phyloP scores from a whole-genome alignment of 2,329 filamentous ascomycete species.

The Lasiodiplodia gonubiensis region DNA sequence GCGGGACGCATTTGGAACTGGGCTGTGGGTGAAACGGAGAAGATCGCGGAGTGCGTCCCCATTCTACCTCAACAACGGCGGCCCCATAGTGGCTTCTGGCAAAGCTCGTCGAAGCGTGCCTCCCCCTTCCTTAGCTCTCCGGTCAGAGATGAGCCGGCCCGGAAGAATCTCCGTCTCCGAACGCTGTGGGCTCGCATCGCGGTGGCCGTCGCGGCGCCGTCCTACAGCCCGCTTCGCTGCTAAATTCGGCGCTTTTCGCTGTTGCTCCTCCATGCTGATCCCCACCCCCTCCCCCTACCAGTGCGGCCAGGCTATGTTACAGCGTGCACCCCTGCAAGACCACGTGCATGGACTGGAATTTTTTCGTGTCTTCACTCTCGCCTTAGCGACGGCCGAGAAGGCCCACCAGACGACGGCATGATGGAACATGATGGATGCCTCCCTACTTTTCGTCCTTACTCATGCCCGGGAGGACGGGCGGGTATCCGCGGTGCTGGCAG shows the following conservation, averaged over 20 bases:
- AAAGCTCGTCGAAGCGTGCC: neutral
- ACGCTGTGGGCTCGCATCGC: neutral
- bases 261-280: constrained; percentile 11
- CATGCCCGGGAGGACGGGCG: constrained; percentile 1
- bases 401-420: constrained; percentile 8
- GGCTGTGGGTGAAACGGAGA: constrained; percentile 20
- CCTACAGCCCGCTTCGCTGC: constrained; percentile 2
- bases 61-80: neutral
- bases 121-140: neutral
- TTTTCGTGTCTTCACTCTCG: neutral
- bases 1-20: constrained; percentile 11
- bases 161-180: constrained; percentile 11
- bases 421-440: constrained; percentile 21
- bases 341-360: constrained; percentile 17
- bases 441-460: constrained; percentile 16
- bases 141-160: neutral
- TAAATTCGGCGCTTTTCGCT: constrained; percentile 12
- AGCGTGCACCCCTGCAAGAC: constrained; percentile 5
- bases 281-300: constrained; percentile 14
- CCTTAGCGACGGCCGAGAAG: constrained; percentile 4
- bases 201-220: constrained; percentile 2
- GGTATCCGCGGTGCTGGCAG: constrained; percentile 10
- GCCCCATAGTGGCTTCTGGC: constrained; percentile 2
- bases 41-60: constrained; percentile 6
- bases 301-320: constrained; percentile 5